Base-by-base conservation (phyloP, 441 rosid species). In the Bocquillonia castaneifolia region DNA sequence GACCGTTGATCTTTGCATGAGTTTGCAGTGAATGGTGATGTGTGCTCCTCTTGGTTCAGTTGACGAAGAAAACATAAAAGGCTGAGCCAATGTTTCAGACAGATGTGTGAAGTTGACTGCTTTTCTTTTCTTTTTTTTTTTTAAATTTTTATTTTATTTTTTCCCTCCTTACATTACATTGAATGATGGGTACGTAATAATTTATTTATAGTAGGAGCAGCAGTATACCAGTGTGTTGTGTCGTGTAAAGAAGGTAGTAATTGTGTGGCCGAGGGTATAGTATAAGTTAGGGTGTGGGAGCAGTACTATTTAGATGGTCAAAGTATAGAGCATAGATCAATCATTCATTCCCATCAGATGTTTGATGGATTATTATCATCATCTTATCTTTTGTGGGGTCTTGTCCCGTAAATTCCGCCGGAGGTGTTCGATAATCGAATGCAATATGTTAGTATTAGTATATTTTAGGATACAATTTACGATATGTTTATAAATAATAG, bases 1-100 rank as follows among this genome's bases (percentile, higher is more conserved):
- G 18, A 61, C 85, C 86, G 79, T 83, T 71, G 71, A 72, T 73
- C 9, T 23, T 42, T 60, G 44, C 66, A 63, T 67, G 66, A 36
- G 10, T 6, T 10, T 47, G 60, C 5, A 20, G n/a, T n/a, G n/a
- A n/a, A n/a, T n/a, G n/a, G n/a, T n/a, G n/a, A n/a, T n/a, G n/a
- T n/a, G n/a, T n/a, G n/a, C n/a, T n/a, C 14, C 1, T 56, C 32
- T 54, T 15, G 28, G 6, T 15, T 22, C 36, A 3, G 14, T 63
- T 34, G 18, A 42, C 22, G 40, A 32, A 26, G 45, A 39, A 54
- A 12, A 44, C 2, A 20, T 20, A 76, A 47, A 34, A 34, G 26
- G n/a, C 34, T 20, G 60, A 13, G 31, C 34, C 68, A 13, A 42
- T 62, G 66, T 53, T 9, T 13, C 14, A n/a, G n/a, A n/a, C 68